Evolutionary conservation across 768 basidiomycete species (phyloP).

Genomic region (Agrocybe praecox): DNA sequence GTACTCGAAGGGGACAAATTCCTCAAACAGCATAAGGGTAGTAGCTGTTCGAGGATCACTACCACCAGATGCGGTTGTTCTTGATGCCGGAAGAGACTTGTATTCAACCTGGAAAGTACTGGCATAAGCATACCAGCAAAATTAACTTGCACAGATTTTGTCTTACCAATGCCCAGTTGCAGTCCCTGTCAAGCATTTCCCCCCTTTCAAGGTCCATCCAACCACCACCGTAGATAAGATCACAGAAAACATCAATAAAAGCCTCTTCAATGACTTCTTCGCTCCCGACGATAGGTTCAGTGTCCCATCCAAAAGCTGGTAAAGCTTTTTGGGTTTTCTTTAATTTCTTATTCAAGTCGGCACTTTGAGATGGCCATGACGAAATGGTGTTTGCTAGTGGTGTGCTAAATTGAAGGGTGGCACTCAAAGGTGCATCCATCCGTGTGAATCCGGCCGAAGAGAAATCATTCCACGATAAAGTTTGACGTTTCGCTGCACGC

Average conservation of each 20-base stretch:
- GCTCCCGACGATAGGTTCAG: slow-evolving; percentile 73
- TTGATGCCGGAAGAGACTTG: slow-evolving; percentile 65
- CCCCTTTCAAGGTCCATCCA: slow-evolving; percentile 80
- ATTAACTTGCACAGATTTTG: not conserved
- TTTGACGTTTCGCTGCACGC: slow-evolving; percentile 73
- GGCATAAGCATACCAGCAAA: not conserved
- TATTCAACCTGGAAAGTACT: slow-evolving; percentile 72
- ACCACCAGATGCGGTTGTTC: slow-evolving; percentile 34
- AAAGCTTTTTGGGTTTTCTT: slow-evolving; percentile 83
- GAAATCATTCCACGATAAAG: slow-evolving; percentile 91
- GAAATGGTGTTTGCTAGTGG: slow-evolving; percentile 52
- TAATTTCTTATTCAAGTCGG: slow-evolving; percentile 74
- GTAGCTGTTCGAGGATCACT: slow-evolving; percentile 73
- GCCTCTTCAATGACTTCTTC: slow-evolving; percentile 89
- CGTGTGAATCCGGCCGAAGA: slow-evolving; percentile 82
- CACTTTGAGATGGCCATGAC: slow-evolving; percentile 74
- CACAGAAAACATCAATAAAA: slow-evolving; percentile 87
- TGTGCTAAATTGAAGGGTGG: slow-evolving; percentile 80
- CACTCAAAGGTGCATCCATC: slow-evolving; percentile 70
- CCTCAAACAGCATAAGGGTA: slow-evolving; percentile 85
- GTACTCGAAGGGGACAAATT: slow-evolving; percentile 90
- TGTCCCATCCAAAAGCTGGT: slow-evolving; percentile 93
- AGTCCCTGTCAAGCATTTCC: slow-evolving; percentile 81
- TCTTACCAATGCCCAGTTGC: slow-evolving; percentile 90
- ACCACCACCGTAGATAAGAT: slow-evolving; percentile 78